Conservation (phyloP, 2,329 filamentous ascomycete species). For the Penicillium carneum region DNA sequence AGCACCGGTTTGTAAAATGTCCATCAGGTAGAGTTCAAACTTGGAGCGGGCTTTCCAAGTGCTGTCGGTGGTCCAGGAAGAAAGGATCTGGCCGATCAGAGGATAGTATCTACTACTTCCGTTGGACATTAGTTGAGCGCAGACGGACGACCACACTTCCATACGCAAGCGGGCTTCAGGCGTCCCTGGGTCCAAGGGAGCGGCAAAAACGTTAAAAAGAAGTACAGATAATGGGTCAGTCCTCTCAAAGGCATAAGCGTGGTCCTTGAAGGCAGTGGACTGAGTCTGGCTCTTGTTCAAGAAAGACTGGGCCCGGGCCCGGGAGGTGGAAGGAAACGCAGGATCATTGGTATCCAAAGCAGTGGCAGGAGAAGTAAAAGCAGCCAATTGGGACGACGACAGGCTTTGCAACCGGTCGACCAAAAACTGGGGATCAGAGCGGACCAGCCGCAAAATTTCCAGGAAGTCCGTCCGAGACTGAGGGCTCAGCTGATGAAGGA, state of each 20-base stretch:
- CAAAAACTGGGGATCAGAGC: conserved; percentile 86
- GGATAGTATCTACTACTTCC: conserved; percentile 78
- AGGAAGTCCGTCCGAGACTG: conserved; percentile 78
- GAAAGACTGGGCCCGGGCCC: conserved; percentile 50
- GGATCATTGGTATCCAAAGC: conserved; percentile 82
- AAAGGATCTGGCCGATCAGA: conserved; percentile 82
- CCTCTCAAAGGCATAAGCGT: conserved; percentile 85
- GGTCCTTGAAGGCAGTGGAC: conserved; percentile 72
- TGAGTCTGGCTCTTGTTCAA: conserved; percentile 49
- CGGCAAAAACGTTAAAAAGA: conserved; percentile 87
- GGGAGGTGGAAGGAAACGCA: conserved; percentile 73
- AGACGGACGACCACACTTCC: conserved; percentile 86
- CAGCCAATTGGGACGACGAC: conserved; percentile 75
- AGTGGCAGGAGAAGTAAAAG: conserved; percentile 79
- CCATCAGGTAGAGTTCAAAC: conserved; percentile 93
- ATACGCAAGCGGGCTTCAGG: conserved; percentile 80
- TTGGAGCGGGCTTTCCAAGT: conserved; percentile 89
- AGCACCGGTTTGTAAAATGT: conserved; percentile 88
- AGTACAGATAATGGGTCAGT: conserved; percentile 85
- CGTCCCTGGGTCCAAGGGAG: conserved; percentile 80
- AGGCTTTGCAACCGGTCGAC: conserved; percentile 80
- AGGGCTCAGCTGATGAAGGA: conserved; percentile 72
- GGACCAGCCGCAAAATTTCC: conserved; percentile 79
- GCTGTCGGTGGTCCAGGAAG: conserved; percentile 84
- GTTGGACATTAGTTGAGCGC: conserved; percentile 80